Evolutionary conservation across 371 early-diverging fungal species (phyloP).

Genomic region (Homolaphlyctis polyrhiza): DNA sequence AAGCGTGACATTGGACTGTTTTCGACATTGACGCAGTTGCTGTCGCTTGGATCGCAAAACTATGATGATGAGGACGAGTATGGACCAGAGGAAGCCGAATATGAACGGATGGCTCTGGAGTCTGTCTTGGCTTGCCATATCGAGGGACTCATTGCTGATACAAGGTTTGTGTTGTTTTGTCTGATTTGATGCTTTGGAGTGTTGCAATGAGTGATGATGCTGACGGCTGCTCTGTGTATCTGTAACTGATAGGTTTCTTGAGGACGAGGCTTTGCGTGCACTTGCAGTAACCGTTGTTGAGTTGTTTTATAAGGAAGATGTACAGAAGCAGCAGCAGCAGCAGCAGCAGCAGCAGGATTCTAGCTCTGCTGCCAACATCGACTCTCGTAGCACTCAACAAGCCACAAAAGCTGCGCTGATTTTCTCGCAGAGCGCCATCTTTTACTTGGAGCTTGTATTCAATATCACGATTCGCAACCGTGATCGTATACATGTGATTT

Average conservation of each 20-base stretch:
- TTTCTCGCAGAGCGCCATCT: conserved; percentile 31
- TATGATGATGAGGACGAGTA: conserved; percentile 24
- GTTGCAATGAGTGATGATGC: too few relatives aligned
- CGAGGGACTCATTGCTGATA: conserved; percentile 68
- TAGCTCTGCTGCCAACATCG: too few relatives aligned
- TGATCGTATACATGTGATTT: conserved; percentile 55
- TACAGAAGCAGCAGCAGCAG: too few relatives aligned
- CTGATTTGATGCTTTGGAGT: background rate
- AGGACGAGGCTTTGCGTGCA: conserved; percentile 45
- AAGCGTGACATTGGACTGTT: conserved; percentile 61
- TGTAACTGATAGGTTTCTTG: conserved; percentile 47
- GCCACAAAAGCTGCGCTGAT: too few relatives aligned
- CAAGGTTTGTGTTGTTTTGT: conserved; percentile 38
- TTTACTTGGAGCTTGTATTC: conserved; percentile 72
- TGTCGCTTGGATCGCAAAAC: conserved; percentile 54
- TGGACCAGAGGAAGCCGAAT: conserved; percentile 67
- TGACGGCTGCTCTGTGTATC: too few relatives aligned
- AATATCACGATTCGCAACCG: conserved; percentile 70
- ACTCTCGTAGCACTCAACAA: too few relatives aligned
- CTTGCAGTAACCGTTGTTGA: background rate
- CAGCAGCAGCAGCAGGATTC: too few relatives aligned
- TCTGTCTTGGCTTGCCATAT: conserved; percentile 68
- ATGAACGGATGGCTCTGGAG: conserved; percentile 63
- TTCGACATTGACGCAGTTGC: conserved; percentile 72
- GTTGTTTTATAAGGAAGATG: background rate